Conservation (phyloP, 805 yeast species). For the Candida railenensis region DNA sequence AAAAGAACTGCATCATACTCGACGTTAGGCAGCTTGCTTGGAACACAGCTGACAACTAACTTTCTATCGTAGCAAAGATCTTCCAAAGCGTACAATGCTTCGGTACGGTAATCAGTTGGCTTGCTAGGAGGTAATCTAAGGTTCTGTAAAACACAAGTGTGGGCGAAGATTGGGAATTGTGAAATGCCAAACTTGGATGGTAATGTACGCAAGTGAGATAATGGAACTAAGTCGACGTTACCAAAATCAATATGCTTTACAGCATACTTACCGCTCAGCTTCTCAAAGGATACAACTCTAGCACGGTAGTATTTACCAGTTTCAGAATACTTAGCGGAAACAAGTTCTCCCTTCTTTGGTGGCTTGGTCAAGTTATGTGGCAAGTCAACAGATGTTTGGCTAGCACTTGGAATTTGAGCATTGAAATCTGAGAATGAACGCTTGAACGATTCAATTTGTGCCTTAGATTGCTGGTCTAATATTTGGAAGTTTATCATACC, state of each 20-base stretch:
- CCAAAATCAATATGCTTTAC: constrained; percentile 68
- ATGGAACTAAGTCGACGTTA: constrained; percentile 44
- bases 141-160: constrained; percentile 51
- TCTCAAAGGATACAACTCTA: constrained; percentile 46
- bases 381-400: constrained; percentile 34
- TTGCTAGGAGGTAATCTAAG: constrained; percentile 56
- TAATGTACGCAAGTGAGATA: constrained; percentile 47
- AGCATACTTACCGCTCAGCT: constrained; percentile 39
- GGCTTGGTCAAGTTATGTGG: constrained; percentile 37
- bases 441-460: constrained; percentile 44
- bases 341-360: constrained; percentile 57
- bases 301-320: constrained; percentile 62
- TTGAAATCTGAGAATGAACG: constrained; percentile 47
- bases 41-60: constrained; percentile 54
- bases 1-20: constrained; percentile 55
- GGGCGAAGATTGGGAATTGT: constrained; percentile 52
- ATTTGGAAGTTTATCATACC: constrained; percentile 50
- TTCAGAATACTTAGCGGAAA: constrained; percentile 52
- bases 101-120: constrained; percentile 54
- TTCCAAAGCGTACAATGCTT: constrained; percentile 53
- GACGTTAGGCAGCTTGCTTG: constrained; percentile 28
- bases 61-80: constrained; percentile 51
- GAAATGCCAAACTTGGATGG: constrained; percentile 48
- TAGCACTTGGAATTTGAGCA: constrained; percentile 34
- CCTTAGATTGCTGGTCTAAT: constrained; percentile 35